phyloP scores from a whole-genome alignment of 371 early-diverging fungal genomes.

The Apophysomyces variabilis region DNA sequence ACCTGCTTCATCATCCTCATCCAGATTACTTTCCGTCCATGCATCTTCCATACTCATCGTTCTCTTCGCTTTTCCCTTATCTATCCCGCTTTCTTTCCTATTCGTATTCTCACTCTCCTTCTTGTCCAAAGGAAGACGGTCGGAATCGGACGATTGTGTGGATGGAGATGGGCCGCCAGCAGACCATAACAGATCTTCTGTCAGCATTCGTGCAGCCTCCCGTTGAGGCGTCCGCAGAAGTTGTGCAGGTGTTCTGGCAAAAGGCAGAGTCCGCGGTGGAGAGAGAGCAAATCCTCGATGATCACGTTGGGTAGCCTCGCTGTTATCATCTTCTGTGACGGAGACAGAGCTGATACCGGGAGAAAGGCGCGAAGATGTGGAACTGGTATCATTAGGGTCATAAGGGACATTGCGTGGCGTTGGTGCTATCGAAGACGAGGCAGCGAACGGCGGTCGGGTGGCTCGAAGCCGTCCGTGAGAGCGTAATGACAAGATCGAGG shows the following conservation, averaged over 20 bases:
- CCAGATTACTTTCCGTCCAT: constrained; percentile 7
- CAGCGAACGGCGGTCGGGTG: neutral
- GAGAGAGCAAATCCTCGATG: constrained; percentile 20
- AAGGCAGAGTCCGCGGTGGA: constrained; percentile 49
- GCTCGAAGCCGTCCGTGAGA: constrained; percentile 13
- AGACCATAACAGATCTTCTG: constrained; percentile 31
- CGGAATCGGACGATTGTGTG: constrained; percentile 3
- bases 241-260: constrained; percentile 25
- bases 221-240: constrained; percentile 40
- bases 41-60: neutral
- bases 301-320: constrained; percentile 2
- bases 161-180: constrained; percentile 24
- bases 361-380: neutral
- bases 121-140: constrained; percentile 1
- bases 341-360: constrained; percentile 6
- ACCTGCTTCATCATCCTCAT: constrained; percentile 2
- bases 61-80: neutral
- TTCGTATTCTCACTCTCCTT: neutral
- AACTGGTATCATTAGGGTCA: constrained; percentile 5
- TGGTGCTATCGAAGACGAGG: neutral
- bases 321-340: constrained; percentile 4
- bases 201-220: constrained; percentile 38
- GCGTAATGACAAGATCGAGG: neutral
- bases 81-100: neutral
- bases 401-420: too few species aligned